Conservation (phyloP, 1,139 yeast species). For the Pneumocystis wakefieldiae region DNA sequence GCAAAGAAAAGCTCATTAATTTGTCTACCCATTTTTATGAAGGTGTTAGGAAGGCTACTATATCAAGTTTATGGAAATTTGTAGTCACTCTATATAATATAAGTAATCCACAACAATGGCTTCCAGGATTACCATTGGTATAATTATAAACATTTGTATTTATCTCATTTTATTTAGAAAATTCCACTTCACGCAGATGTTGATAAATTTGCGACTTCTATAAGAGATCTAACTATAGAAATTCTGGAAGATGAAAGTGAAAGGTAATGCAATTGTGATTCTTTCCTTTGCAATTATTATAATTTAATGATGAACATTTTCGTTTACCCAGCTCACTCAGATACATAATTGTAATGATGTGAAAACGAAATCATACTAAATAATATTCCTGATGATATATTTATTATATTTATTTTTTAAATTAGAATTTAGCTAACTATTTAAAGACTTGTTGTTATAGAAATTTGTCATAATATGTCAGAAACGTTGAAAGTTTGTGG, state of each 20-base stretch:
- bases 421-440: background rate
- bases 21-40: conserved; percentile 70
- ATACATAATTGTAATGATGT: conserved; percentile 16
- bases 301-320: conserved; percentile 8
- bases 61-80: conserved; percentile 70
- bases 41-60: conserved; percentile 81
- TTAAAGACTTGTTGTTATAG: conserved; percentile 35
- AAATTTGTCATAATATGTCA: conserved; percentile 59
- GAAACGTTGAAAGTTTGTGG: conserved; percentile 64
- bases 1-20: conserved; percentile 49
- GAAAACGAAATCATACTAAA: background rate
- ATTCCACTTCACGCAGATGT: conserved; percentile 26
- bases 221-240: conserved; percentile 49
- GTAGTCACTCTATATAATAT: conserved; percentile 51
- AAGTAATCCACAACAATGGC: conserved; percentile 34
- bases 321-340: conserved; percentile 25
- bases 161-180: conserved; percentile 5
- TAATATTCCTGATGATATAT: background rate
- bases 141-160: conserved; percentile 38
- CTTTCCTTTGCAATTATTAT: background rate
- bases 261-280: conserved; percentile 17
- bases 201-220: conserved; percentile 45
- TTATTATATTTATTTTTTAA: background rate
- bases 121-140: conserved; percentile 57
- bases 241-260: conserved; percentile 69